Evolutionary conservation across 805 yeast genomes (phyloP).

Genomic region (Ogataea saltuana): DNA sequence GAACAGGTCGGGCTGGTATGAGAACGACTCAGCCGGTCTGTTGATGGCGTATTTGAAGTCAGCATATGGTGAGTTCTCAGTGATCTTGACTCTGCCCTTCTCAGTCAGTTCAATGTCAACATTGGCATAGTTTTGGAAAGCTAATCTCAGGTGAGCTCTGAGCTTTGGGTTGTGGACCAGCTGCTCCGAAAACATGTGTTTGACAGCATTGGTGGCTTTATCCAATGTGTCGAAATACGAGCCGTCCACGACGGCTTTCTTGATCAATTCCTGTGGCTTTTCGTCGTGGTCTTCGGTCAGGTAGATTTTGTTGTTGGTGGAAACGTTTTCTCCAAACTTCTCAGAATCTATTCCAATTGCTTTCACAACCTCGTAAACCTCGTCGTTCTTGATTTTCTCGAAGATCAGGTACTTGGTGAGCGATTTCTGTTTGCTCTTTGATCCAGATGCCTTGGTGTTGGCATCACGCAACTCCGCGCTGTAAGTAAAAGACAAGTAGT

Average conservation of each 20-base stretch:
- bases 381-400: slow-evolving; percentile 67
- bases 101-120: slow-evolving; percentile 80
- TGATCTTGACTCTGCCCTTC: slow-evolving; percentile 77
- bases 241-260: slow-evolving; percentile 34
- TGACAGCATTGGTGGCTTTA: slow-evolving; percentile 66
- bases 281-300: slow-evolving; percentile 66
- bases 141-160: slow-evolving; percentile 66
- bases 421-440: slow-evolving; percentile 39
- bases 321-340: slow-evolving; percentile 80
- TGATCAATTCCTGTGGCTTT: slow-evolving; percentile 62
- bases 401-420: slow-evolving; percentile 63
- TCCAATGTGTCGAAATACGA: slow-evolving; percentile 56
- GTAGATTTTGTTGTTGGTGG: slow-evolving; percentile 64
- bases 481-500: slow-evolving; percentile 74
- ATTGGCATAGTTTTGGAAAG: slow-evolving; percentile 61
- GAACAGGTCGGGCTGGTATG: slow-evolving; percentile 74
- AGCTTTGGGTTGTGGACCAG: slow-evolving; percentile 78
- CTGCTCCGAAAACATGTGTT: slow-evolving; percentile 76
- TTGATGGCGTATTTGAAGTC: slow-evolving; percentile 90
- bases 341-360: slow-evolving; percentile 78
- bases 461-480: slow-evolving; percentile 57
- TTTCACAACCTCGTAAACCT: slow-evolving; percentile 62
- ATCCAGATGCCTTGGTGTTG: slow-evolving; percentile 21
- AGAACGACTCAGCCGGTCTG: slow-evolving; percentile 74
- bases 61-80: slow-evolving; percentile 75